Conservation (phyloP, 2,329 filamentous ascomycete species). For the Cercospora sesami region DNA sequence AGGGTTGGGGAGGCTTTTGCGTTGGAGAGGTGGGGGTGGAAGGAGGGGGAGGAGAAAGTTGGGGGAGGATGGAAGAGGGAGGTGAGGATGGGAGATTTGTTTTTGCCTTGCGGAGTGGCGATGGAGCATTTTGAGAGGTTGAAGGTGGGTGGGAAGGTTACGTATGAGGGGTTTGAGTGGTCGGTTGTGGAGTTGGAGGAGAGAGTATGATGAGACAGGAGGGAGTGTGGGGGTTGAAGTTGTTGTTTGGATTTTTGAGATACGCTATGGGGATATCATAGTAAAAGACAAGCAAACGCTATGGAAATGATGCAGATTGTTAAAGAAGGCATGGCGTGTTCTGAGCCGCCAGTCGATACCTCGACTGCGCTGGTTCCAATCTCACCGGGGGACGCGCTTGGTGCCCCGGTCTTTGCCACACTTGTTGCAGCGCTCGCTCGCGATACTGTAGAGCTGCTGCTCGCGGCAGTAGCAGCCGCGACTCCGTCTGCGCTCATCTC, state of each 20-base stretch:
- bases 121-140: slow-evolving; percentile 37
- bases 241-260: background rate
- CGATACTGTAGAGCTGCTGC: background rate
- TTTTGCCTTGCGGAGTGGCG: slow-evolving; percentile 44
- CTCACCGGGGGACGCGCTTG: background rate
- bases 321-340: background rate
- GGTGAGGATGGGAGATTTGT: slow-evolving; percentile 42
- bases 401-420: background rate
- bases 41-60: slow-evolving; percentile 14
- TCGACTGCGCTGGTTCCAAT: background rate
- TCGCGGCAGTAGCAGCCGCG: background rate
- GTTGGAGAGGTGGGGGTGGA: slow-evolving; percentile 59
- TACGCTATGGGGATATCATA: background rate
- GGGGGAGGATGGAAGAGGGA: slow-evolving; percentile 40
- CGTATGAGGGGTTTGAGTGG: slow-evolving; percentile 7
- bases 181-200: slow-evolving; percentile 8
- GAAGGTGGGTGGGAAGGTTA: slow-evolving; percentile 36
- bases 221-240: background rate
- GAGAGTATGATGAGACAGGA: background rate
- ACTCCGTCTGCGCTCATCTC: background rate
- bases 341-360: background rate
- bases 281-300: background rate
- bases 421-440: background rate
- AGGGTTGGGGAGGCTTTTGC: slow-evolving; percentile 44
- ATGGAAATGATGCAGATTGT: background rate